Conservation (phyloP, 1,284 basidiomycete species). For the Ustilago nuda region DNA sequence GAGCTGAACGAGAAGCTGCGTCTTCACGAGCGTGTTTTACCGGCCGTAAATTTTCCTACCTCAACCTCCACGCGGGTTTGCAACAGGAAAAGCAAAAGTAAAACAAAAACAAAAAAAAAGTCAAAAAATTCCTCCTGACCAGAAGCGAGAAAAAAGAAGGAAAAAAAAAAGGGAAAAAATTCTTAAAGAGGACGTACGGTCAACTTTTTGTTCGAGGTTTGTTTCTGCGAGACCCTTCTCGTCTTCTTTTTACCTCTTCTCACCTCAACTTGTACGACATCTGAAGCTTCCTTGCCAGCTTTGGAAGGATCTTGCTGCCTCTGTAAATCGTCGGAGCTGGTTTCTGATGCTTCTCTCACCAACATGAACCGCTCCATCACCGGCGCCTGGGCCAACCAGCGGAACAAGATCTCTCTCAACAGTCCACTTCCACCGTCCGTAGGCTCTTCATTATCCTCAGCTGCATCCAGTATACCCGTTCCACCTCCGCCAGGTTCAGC, state of each 20-base stretch:
- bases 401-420: conserved; percentile 60
- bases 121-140: conserved; percentile 13
- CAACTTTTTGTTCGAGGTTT: no score
- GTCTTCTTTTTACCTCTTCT: neutral
- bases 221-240: neutral
- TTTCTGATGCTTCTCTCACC: conserved; percentile 31
- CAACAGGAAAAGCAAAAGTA: conserved; percentile 1
- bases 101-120: conserved; percentile 5
- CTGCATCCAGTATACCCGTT: conserved; percentile 46
- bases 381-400: conserved; percentile 59
- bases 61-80: conserved; percentile 18
- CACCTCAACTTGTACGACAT: neutral
- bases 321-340: conserved; percentile 4
- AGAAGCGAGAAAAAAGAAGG: conserved; percentile 2
- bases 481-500: conserved; percentile 56
- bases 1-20: neutral
- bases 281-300: neutral
- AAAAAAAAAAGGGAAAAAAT: conserved; percentile 5
- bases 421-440: conserved; percentile 40
- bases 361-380: conserved; percentile 66
- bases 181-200: conserved; percentile 1
- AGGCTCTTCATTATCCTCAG: conserved; percentile 15
- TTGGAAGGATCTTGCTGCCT: neutral
- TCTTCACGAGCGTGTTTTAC: neutral
- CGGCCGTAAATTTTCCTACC: conserved; percentile 19